These are phyloP conservation scores for Amanita exitialis DNA, from an alignment of 768 basidiomycete species.

Conservation along the genomic window DNA sequence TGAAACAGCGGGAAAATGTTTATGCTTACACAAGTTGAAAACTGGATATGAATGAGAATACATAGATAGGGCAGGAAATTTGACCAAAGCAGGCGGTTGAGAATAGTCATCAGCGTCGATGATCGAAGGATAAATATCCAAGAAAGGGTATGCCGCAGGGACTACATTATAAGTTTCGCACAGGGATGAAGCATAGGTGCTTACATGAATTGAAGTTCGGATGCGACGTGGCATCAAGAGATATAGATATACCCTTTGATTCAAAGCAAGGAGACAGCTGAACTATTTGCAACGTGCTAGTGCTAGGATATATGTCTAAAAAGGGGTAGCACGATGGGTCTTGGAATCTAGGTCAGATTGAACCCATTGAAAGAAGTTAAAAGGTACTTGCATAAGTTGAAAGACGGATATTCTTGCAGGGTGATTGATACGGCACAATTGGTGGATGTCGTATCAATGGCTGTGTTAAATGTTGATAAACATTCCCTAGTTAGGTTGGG, in stretches of 20 bases:
- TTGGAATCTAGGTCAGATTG: not conserved
- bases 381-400: conserved; percentile 20
- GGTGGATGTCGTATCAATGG: not conserved
- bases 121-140: conserved; percentile 10
- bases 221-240: conserved; percentile 10
- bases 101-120: not conserved
- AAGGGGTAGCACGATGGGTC: conserved; percentile 28
- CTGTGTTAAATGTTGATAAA: too few relatives aligned
- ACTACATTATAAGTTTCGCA: not conserved
- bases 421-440: conserved; percentile 4
- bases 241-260: not conserved
- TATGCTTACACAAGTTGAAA: conserved; percentile 23
- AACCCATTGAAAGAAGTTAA: not conserved
- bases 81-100: conserved; percentile 2
- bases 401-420: conserved; percentile 18
- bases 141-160: not conserved
- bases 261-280: conserved; percentile 15
- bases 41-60: conserved; percentile 19
- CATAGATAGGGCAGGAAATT: not conserved
- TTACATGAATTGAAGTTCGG: conserved; percentile 23
- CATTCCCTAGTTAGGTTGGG: conserved; percentile 4
- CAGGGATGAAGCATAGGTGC: conserved; percentile 1
- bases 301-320: conserved; percentile 29
- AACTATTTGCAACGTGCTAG: conserved; percentile 13
- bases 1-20: not conserved